Base-by-base conservation (phyloP, 805 yeast genomes). In the Danielia reshetovae region DNA sequence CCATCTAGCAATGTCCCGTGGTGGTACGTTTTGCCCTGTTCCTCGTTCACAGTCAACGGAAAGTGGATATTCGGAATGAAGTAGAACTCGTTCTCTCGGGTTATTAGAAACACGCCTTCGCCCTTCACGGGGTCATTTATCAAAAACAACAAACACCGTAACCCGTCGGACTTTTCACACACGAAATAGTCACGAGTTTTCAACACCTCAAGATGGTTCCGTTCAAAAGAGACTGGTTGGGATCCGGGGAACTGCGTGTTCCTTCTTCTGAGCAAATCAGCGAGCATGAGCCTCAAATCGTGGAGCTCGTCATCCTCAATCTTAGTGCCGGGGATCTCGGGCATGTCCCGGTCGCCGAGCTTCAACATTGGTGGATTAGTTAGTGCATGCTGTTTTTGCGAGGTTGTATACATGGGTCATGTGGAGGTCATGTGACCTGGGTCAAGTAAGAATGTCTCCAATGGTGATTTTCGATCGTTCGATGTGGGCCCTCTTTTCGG, bases 91-190 rank as follows among this genome's bases (percentile, higher is more conserved):
- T 87, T 85, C 45, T 83, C 90, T 52, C 99, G 71, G 19, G 94
- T 90, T 25, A 93, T 82, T 45, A 93, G 65, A 51, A 88, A 93
- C 6, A 87, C 85, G 3, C 94, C 90, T 56, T 93, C 97, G 30
- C 86, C 90, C 18, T 78, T 79, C 5, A 79, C 76, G 10, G 83
- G 81, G 36, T 81, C 82, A 22, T 75, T 62, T 59, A 84, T 60
- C 4, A 80, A 71, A 34, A 83, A 72, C 69, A 93, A 68, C 35
- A 93, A 64, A 39, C 94, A 87, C 34, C 99, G 68, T 31, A 90
- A 65, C 0, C 99, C 99, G 60, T 93, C 98, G 0, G 93, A 77
- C 56, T 93, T 93, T 52, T 93, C 99, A 63, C 98, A 94, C 0
- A 93, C 98, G 46, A 79, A 81, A 54, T 89, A 93, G 51, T 94